Conservation (phyloP, 2,329 filamentous ascomycete genomes). For the Fusarium nisikadoi region DNA sequence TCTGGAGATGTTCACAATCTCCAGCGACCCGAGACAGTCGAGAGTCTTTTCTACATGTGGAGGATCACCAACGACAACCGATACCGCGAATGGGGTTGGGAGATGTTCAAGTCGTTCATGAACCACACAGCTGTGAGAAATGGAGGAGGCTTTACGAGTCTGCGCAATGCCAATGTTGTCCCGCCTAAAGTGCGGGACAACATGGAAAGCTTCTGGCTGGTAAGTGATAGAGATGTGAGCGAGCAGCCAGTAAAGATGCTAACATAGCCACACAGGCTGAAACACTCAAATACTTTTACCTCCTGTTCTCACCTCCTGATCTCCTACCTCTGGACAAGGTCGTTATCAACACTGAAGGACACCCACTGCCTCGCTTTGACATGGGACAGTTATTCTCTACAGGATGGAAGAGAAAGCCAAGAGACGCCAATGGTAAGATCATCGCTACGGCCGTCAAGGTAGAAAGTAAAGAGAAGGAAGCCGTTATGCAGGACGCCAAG, state of each 20-base stretch:
- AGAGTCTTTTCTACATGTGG: conserved; percentile 98
- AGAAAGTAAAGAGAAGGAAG: conserved; percentile 22
- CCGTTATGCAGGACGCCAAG: conserved; percentile 15
- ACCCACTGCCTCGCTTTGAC: conserved; percentile 88
- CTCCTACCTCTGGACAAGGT: conserved; percentile 86
- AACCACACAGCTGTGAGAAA: conserved; percentile 84
- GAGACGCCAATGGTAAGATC: conserved; percentile 59
- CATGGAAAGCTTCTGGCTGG: conserved; percentile 99
- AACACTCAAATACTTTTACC: conserved; percentile 97
- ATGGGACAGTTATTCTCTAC: conserved; percentile 81
- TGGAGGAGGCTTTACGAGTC: conserved; percentile 82
- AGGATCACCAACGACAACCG: conserved; percentile 89
- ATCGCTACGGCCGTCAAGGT: conserved; percentile 34
- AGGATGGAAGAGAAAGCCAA: conserved; percentile 79
- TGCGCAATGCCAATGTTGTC: conserved; percentile 77
- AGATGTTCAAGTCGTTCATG: conserved; percentile 95
- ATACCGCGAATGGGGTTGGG: conserved; percentile 97
- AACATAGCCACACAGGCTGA: conserved; percentile 72
- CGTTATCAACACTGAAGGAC: conserved; percentile 96
- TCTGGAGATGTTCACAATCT: conserved; percentile 89
- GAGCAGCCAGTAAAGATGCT: conserved; percentile 3
- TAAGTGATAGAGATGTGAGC: conserved; percentile 55
- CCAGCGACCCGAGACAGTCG: conserved; percentile 95
- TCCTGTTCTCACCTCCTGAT: conserved; percentile 87
- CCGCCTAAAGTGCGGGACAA: conserved; percentile 82